Evolutionary conservation across 139 green algal species (phyloP), one percentile per base, ranked within the genome.

Genomic region (Chlamydomonas incerta): DNA sequence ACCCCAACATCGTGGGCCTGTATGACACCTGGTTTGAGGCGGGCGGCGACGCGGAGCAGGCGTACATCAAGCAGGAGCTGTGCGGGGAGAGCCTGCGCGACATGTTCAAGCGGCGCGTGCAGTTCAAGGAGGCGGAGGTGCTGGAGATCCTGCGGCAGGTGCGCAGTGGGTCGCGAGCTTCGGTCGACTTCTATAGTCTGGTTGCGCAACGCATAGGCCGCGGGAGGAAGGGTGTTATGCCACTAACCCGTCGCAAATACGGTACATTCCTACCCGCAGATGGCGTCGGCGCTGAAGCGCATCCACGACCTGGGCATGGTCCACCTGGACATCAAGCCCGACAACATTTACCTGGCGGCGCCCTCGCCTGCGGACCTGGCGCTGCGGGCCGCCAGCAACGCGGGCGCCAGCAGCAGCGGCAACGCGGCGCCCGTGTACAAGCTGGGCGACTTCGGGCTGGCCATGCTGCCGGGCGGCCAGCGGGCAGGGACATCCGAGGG

Each of bases 291-390:
- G 26, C 90, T 99, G 34, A 79, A 93, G 69, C 93, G 97, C 89
- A 85, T 98, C 70, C 97, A 99, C 88, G 74, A 85, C 1, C 77
- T 89, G 34, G 94, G 93, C 47, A 90, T 99, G 33, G 96, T 93
- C 0, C 97, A 99, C 90, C 81, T 99, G 87, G 97, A 99, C 86
- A 82, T 99, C 8, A 99, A 99, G 91, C 97, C 97, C 2, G 96
- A 98, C 84, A 99, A 99, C 89, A 97, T 99, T 55, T 93, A 92
- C 88, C 63, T 76, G 1, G 74, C 87, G n/a, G 31, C 29, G 73
- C 24, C 31, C 28, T 58, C 5, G 33, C 31, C 37, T 3, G 55
- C 37, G 63, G 5, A n/a, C 37, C 29, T 17, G 15, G 34, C 23
- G 58, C 33, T 41, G 35, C 34, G 31, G 37, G 24, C 60, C 68